Conservation (phyloP, 345 rosid genomes). For the Cardamine resedifolia region DNA sequence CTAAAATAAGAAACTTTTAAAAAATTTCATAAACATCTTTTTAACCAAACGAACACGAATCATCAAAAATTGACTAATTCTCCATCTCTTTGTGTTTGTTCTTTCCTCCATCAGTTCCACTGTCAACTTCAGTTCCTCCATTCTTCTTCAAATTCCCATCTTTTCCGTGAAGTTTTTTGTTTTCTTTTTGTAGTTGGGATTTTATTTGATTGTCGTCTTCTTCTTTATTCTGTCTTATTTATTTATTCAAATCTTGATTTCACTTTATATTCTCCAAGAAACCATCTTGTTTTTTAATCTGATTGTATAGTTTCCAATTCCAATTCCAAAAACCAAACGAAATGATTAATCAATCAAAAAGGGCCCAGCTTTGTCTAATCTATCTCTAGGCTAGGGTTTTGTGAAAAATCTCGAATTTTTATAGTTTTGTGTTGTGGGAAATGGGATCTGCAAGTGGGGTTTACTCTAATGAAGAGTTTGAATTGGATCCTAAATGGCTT, state of each 20-base stretch:
- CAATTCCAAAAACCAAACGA: slow-evolving; percentile 15
- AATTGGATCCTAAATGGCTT: slow-evolving; percentile 83
- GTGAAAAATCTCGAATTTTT: neutral
- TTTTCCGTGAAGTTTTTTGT: slow-evolving; percentile 9
- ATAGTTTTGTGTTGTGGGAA: slow-evolving; percentile 18
- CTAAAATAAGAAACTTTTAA: slow-evolving; percentile 5
- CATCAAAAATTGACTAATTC: slow-evolving; percentile 33
- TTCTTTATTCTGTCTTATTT: slow-evolving; percentile 35
- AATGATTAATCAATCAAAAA: slow-evolving; percentile 36
- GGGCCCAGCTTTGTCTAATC: slow-evolving; percentile 19
- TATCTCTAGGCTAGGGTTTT: slow-evolving; percentile 22
- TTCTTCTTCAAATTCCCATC: slow-evolving; percentile 10
- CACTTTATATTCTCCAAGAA: neutral
- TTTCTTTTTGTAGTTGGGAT: slow-evolving; percentile 3
- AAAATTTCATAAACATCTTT: neutral
- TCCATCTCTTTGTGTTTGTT: slow-evolving; percentile 5
- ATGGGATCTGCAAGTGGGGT: slow-evolving; percentile 90
- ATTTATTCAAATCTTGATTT: slow-evolving; percentile 33
- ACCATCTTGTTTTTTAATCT: slow-evolving; percentile 7
- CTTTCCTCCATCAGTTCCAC: slow-evolving; percentile 28
- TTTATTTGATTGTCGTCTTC: slow-evolving; percentile 27
- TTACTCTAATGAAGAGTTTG: slow-evolving; percentile 53
- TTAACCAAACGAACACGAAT: slow-evolving; percentile 37
- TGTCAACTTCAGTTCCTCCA: slow-evolving; percentile 33
- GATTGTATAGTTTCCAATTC: slow-evolving; percentile 31